Base-by-base conservation (phyloP, 1,284 basidiomycete genomes). In the Cystobasidiaceae sp. region DNA sequence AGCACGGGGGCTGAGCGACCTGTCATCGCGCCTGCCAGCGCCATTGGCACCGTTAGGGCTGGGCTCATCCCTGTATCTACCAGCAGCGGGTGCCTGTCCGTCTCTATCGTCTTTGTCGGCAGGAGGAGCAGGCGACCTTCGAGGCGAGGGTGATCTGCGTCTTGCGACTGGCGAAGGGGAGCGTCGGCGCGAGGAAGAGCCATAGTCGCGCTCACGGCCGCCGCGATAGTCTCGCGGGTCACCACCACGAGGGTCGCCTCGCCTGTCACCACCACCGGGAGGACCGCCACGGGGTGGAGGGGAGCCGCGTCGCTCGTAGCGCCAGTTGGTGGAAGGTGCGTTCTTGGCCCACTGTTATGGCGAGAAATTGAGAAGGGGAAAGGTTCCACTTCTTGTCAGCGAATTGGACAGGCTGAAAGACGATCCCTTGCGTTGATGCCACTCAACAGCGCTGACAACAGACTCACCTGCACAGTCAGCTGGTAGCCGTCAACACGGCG, bases 301-400 rank as follows among this genome's bases (percentile, higher is more conserved):
- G 17, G 21, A 19, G 21, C 48, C 33, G 11, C 34, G 34, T 55
- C 46, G 32, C 52, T 64, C 61, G 34, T 64, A 64, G 4, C 61
- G 61, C 61, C 61, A 64, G 30, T 64, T 64, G 8, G 61, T 51
- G 13, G 61, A 64, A 27, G 61, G 61, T 37, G 61, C 61, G 41
- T 64, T 64, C 44, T 64, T 64, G 32, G 61, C 61, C 61, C 61
- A 64, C 61, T 64, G 37, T 41, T n/a, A n/a, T n/a, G n/a, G n/a
- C n/a, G n/a, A n/a, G n/a, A 54, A 17, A 21, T n/a, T 32, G 15
- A 8, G 13, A 28, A 4, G 7, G 30, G 3, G 41, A 8, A 15
- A 25, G 49, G 17, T 13, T 51, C 6, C 32, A 55, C 9, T 39
- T 39, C 9, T 9, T 39, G 37, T 9, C 11, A n/a, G 9, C 37